phyloP scores from a whole-genome alignment of 2,329 filamentous ascomycete species.

The Lasiodiplodia hormozganensis region DNA sequence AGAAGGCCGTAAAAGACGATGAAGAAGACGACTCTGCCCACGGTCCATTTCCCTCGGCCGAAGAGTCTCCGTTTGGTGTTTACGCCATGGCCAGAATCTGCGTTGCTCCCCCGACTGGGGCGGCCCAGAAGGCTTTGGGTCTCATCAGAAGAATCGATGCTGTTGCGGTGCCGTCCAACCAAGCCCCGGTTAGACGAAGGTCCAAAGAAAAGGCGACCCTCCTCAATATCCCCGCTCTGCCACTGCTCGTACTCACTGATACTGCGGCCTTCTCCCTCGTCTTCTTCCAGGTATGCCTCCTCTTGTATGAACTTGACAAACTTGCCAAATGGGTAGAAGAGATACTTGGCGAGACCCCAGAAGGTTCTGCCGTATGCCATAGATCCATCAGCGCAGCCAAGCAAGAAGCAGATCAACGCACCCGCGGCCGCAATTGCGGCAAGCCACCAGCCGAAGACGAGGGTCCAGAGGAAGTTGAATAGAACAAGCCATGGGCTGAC shows the following conservation, averaged over 20 bases:
- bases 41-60: slow-evolving; percentile 93
- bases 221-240: slow-evolving; percentile 96
- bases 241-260: slow-evolving; percentile 99
- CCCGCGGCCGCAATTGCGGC: slow-evolving; percentile 76
- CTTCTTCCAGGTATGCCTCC: slow-evolving; percentile 91
- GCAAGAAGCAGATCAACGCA: slow-evolving; percentile 78
- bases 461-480: slow-evolving; percentile 89
- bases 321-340: slow-evolving; percentile 96
- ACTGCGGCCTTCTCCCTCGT: slow-evolving; percentile 92
- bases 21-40: slow-evolving; percentile 95
- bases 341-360: slow-evolving; percentile 81
- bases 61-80: slow-evolving; percentile 75
- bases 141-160: slow-evolving; percentile 87
- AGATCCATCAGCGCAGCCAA: slow-evolving; percentile 78
- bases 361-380: slow-evolving; percentile 86
- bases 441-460: slow-evolving; percentile 97
- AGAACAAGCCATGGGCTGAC: slow-evolving; percentile 85
- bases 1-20: slow-evolving; percentile 93
- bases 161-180: slow-evolving; percentile 83
- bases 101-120: slow-evolving; percentile 59
- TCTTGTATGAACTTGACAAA: slow-evolving; percentile 94
- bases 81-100: slow-evolving; percentile 42
- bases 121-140: slow-evolving; percentile 86
- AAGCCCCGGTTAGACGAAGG: slow-evolving; percentile 77
- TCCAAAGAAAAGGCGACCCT: slow-evolving; percentile 94